Base-by-base conservation (phyloP, 352 stramenopile species). In the Blastocystis sp. region DNA sequence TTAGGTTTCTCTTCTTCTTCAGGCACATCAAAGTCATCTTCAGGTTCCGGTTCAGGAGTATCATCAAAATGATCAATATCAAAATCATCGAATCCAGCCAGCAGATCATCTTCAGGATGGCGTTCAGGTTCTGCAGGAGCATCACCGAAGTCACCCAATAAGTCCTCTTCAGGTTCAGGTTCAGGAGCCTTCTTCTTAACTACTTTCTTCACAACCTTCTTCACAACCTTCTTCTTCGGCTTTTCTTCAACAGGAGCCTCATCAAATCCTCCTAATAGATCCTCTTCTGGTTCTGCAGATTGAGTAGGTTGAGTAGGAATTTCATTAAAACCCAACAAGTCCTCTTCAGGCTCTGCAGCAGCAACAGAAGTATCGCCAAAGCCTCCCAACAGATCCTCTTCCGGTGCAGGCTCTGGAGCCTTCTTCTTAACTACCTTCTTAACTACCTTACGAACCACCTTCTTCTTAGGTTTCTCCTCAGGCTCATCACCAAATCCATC, bases 201-300 rank as follows among this genome's bases (percentile, higher is more conserved):
- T 48, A 81, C 70, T 27, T 64, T 62, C 30, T 44, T 81, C 11
- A 81, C 70, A 4, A 88, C 24, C 62, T 88, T 88, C 66, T 89
- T 89, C 7, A 89, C 78, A 0, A 89, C 78, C 73, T 84, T 84
- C 73, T 79, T 79, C 68, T 84, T 84, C 17, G 73, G 73, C 73
- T 84, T 84, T 51, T 84, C 66, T n/a, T 54, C 73, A 13, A 33
- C 13, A 15, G 33, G 48, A 17, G 24, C 15, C n/a, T 84, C 73
- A 1, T 53, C 53, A 68, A 68, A 68, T 19, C 30, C 60, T 33
- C 42, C 60, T 24, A 70, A 22, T 9, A 30, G 17, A 84, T 68
- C 53, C 17, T 84, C 73, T 66, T 84, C 53, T 51, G 44, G 51
- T 42, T 84, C 48, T n/a, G n/a, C n/a, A 62, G 58, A 33, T 27